These are phyloP conservation scores for Serendipita sp. DNA, from an alignment of 768 basidiomycete species.

Conservation along the genomic window DNA sequence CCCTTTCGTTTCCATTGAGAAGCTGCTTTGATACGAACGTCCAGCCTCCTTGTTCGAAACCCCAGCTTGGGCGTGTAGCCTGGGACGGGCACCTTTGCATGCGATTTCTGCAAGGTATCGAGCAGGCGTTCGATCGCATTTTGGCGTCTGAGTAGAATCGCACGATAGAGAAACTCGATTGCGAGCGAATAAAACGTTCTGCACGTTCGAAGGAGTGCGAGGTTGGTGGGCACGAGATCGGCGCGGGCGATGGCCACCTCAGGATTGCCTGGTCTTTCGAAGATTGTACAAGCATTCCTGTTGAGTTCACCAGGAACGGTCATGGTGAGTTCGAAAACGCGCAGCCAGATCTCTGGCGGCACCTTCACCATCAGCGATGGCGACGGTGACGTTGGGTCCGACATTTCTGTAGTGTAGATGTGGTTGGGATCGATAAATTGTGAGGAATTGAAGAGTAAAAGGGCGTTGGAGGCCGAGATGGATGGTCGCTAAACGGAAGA, in stretches of 20 bases:
- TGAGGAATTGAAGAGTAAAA: too few species aligned
- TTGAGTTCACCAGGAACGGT: background rate
- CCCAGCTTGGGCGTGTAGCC: background rate
- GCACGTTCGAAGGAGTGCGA: background rate
- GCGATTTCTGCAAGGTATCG: background rate
- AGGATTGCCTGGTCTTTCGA: background rate
- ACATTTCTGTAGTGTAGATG: too few species aligned
- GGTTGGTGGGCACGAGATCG: background rate
- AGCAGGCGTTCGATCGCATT: background rate
- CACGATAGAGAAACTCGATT: background rate
- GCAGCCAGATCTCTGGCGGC: background rate
- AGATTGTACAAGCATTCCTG: background rate
- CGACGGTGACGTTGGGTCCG: background rate
- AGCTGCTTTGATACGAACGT: background rate
- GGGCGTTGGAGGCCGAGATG: too few species aligned
- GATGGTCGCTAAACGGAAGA: too few species aligned
- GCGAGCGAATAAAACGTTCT: background rate
- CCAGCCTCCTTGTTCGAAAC: background rate
- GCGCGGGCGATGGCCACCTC: background rate
- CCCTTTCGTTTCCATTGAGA: background rate
- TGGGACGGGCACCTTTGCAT: background rate
- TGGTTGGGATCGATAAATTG: too few species aligned
- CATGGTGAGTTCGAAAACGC: background rate
- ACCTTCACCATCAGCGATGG: background rate
- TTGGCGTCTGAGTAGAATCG: background rate